Evolutionary conservation across 2,329 filamentous ascomycete genomes (phyloP).

Genomic region (Diplocarpon mali): DNA sequence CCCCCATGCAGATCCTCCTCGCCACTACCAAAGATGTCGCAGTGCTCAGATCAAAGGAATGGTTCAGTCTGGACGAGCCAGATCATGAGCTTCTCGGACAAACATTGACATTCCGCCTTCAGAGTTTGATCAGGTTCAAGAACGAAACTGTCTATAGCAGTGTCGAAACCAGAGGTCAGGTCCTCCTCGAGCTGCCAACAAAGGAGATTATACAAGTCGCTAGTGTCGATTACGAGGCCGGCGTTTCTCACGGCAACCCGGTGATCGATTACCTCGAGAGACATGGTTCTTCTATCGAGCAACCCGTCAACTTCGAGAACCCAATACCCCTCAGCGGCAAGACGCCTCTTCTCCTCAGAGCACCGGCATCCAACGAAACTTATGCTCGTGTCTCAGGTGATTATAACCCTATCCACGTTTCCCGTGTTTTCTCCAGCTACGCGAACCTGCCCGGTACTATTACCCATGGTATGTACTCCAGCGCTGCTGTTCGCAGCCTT

Average conservation of each 20-base stretch:
- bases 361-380: slow-evolving; percentile 92
- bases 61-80: slow-evolving; percentile 81
- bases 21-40: slow-evolving; percentile 84
- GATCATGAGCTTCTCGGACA: slow-evolving; percentile 84
- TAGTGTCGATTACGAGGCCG: slow-evolving; percentile 92
- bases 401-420: slow-evolving; percentile 98
- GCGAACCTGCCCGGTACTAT: slow-evolving; percentile 94
- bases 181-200: slow-evolving; percentile 84
- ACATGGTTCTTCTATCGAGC: slow-evolving; percentile 84
- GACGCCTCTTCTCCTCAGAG: slow-evolving; percentile 76
- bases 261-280: slow-evolving; percentile 93
- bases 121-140: slow-evolving; percentile 88
- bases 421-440: slow-evolving; percentile 90
- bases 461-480: slow-evolving; percentile 99
- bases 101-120: slow-evolving; percentile 90
- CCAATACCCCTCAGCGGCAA: slow-evolving; percentile 91
- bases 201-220: slow-evolving; percentile 97
- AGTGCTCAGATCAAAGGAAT: slow-evolving; percentile 90
- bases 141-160: slow-evolving; percentile 85
- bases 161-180: slow-evolving; percentile 85
- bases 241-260: slow-evolving; percentile 85
- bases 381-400: slow-evolving; percentile 96
- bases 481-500: slow-evolving; percentile 85
- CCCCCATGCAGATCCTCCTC: slow-evolving; percentile 85
- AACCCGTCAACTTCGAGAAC: slow-evolving; percentile 95